Evolutionary conservation across 257 asterid genomes (phyloP).

Genomic region (Jacaranda mimosifolia): DNA sequence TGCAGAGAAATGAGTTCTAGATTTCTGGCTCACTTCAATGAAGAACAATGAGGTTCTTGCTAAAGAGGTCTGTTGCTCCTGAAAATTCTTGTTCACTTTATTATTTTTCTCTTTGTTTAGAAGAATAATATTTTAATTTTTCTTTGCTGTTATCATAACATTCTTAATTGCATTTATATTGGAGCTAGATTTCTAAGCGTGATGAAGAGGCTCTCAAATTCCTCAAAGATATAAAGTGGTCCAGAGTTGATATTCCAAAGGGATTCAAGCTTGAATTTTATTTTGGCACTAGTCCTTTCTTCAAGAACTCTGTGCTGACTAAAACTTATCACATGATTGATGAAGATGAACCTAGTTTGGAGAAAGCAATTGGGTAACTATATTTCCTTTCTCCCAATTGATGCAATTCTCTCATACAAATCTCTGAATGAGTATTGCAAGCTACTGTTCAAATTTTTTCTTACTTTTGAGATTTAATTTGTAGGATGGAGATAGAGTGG

Average conservation of each 20-base stretch:
- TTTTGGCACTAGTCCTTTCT: conserved; percentile 68
- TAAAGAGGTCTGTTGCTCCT: conserved; percentile 57
- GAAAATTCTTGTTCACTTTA: neutral
- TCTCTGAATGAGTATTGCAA: neutral
- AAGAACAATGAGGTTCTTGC: conserved; percentile 66
- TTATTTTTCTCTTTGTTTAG: neutral
- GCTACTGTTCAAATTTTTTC: neutral
- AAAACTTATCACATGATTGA: conserved; percentile 92
- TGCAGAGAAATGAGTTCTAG: conserved; percentile 72
- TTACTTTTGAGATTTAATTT: conserved; percentile 13
- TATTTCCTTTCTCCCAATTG: neutral
- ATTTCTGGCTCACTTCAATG: conserved; percentile 74
- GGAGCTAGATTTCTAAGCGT: conserved; percentile 62
- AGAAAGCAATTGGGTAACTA: conserved; percentile 89
- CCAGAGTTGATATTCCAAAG: conserved; percentile 69
- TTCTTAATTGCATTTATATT: conserved; percentile 11
- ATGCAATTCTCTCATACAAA: neutral
- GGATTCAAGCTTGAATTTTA: conserved; percentile 84
- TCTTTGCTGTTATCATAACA: neutral
- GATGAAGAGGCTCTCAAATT: conserved; percentile 72
- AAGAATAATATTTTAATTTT: neutral
- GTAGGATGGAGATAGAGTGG: conserved; percentile 73
- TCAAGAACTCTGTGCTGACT: conserved; percentile 69
- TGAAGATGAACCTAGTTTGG: conserved; percentile 88
- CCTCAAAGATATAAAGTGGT: conserved; percentile 76